Percentiles rank a stretch among this genome's conserved stretches.
These are phyloP conservation scores for Suillus subluteus DNA, from an alignment of 768 basidiomycete species.

Conservation along the genomic window DNA sequence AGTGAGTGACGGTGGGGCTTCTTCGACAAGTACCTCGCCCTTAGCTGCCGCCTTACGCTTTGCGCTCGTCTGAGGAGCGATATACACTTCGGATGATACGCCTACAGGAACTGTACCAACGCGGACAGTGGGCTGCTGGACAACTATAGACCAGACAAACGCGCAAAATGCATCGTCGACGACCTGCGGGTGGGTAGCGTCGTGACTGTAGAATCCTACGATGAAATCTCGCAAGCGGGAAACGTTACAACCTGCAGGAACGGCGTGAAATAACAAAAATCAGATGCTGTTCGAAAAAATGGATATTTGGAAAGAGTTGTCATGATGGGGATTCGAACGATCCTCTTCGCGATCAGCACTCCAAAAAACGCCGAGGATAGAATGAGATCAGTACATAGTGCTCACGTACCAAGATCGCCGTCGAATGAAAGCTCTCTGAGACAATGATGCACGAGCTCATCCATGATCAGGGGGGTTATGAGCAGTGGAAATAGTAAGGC, in stretches of 20 bases:
- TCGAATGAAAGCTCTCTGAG: conserved; percentile 89
- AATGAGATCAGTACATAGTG: background rate
- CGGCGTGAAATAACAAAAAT: conserved; percentile 15
- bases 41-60: conserved; percentile 66
- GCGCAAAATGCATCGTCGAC: conserved; percentile 77
- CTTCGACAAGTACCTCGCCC: conserved; percentile 50
- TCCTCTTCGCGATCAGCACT: conserved; percentile 13
- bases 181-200: conserved; percentile 48
- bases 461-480: conserved; percentile 50
- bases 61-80: conserved; percentile 75
- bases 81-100: conserved; percentile 66
- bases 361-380: background rate
- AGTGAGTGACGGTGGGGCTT: conserved; percentile 48
- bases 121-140: conserved; percentile 72
- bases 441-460: conserved; percentile 83
- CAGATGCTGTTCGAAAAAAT: conserved; percentile 25
- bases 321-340: conserved; percentile 50
- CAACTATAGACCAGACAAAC: conserved; percentile 82
- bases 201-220: conserved; percentile 59
- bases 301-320: conserved; percentile 21
- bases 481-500: background rate
- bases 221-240: conserved; percentile 76
- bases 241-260: conserved; percentile 65
- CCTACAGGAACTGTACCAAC: conserved; percentile 73
- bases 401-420: conserved; percentile 80